phyloP scores from a whole-genome alignment of 1,139 yeast genomes.

The Magnusiomyces paraingens region DNA sequence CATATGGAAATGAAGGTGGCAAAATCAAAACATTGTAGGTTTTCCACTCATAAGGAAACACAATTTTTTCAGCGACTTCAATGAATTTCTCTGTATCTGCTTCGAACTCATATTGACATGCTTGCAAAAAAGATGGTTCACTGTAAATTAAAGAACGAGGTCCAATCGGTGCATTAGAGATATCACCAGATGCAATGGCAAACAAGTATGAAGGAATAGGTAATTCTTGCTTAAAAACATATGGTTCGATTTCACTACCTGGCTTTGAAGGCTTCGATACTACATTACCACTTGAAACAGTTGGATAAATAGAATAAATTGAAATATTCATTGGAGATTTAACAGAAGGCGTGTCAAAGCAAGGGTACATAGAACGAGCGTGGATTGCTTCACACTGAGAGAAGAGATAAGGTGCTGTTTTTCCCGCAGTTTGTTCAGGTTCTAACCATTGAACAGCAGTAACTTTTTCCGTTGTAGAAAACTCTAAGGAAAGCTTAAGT shows the following conservation, averaged over 20 bases:
- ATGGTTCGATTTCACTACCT: slow-evolving; percentile 22
- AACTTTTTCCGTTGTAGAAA: slow-evolving; percentile 66
- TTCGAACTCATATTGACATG: slow-evolving; percentile 73
- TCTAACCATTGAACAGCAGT: slow-evolving; percentile 85
- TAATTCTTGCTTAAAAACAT: slow-evolving; percentile 58
- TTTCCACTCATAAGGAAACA: slow-evolving; percentile 83
- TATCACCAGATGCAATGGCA: slow-evolving; percentile 81
- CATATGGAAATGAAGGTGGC: slow-evolving; percentile 84
- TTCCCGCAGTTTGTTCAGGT: slow-evolving; percentile 73
- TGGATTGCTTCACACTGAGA: slow-evolving; percentile 92
- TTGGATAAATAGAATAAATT: slow-evolving; percentile 58
- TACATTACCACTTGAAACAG: slow-evolving; percentile 64
- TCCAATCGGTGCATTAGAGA: slow-evolving; percentile 63
- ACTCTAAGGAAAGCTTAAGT: slow-evolving; percentile 37
- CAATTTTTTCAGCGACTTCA: slow-evolving; percentile 67
- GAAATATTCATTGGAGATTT: slow-evolving; percentile 59
- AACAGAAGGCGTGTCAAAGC: slow-evolving; percentile 85
- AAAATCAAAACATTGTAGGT: slow-evolving; percentile 74
- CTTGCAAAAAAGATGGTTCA: slow-evolving; percentile 63
- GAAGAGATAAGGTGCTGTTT: slow-evolving; percentile 65
- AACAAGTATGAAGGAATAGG: slow-evolving; percentile 84
- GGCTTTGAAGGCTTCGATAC: slow-evolving; percentile 15
- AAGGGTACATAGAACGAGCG: slow-evolving; percentile 82
- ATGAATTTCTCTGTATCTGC: slow-evolving; percentile 75
- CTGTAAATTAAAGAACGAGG: slow-evolving; percentile 80